Evolutionary conservation across 1,284 basidiomycete genomes (phyloP), one percentile per base, ranked within the genome.

Genomic region (Cutaneotrichosporon daszewskae): DNA sequence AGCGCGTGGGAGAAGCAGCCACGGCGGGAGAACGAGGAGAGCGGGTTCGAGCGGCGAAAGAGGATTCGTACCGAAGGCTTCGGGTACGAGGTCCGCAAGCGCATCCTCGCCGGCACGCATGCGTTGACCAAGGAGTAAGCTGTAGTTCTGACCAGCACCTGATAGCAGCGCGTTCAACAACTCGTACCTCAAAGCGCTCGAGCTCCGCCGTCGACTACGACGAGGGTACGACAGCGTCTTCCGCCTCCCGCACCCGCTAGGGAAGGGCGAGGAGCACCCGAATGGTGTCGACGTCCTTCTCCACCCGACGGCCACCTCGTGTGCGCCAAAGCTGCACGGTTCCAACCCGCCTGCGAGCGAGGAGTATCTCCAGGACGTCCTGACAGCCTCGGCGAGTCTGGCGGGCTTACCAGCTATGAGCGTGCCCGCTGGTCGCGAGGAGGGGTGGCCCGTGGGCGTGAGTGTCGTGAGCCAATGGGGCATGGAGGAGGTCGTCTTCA

Each of bases 401-500:
- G 90, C 88, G 0, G 91, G 92, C 0, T 58, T 97, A 20, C 91
- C 92, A 0, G 85, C 84, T 0, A 59, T 96, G 36, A 84, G 76
- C 37, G 77, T 96, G 1, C 90, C 92, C 0, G 75, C 76, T 3
- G 71, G 72, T 17, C 38, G 43, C 17, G 62, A 65, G 1, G 79
- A 84, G 51, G 82, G 79, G 1, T 91, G 87, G 86, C 91, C 91
- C 0, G 75, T 94, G 0, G 92, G 92, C 0, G 74, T 89, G 23
- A 89, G 85, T 50, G 58, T 96, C 13, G 82, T 87, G 0, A 84
- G 87, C 2, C 90, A 91, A 59, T 97, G 92, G 92, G 94, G 94
- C 0, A 77, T 73, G 52, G 90, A 95, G 52, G 72, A 77, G 37
- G 47, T 81, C 45, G 75, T 91, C 0, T 63, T 87, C 47, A 62